Percentiles rank a stretch among this genome's conserved stretches.
phyloP scores from a whole-genome alignment of 352 stramenopile genomes.

The Aphanomyces invadans region DNA sequence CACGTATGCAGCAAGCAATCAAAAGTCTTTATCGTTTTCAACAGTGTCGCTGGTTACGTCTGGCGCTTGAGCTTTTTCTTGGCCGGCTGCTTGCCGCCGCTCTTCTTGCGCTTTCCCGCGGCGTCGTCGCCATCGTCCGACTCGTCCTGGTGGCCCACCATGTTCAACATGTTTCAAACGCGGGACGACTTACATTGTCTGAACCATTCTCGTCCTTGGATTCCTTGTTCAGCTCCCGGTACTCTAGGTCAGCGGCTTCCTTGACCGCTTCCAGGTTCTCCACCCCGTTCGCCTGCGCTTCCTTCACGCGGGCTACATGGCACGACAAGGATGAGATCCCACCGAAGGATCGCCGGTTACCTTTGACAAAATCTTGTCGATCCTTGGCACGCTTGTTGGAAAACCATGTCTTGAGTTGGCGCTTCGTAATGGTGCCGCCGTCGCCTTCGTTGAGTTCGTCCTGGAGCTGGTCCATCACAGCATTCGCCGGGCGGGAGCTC shows the following conservation, averaged over 20 bases:
- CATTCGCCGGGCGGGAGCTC: slow-evolving; percentile 52
- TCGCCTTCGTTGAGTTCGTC: slow-evolving; percentile 64
- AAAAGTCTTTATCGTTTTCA: too few species aligned
- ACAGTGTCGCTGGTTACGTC: neutral
- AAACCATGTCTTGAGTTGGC: slow-evolving; percentile 81
- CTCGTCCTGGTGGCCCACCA: neutral
- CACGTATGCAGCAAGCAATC: too few species aligned
- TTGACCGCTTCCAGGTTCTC: slow-evolving; percentile 16
- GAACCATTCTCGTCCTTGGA: neutral
- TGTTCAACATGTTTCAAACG: neutral
- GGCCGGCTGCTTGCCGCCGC: neutral
- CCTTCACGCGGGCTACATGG: slow-evolving; percentile 5
- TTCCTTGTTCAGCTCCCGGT: neutral
- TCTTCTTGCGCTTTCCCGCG: neutral
- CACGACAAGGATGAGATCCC: too few species aligned
- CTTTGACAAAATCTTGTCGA: slow-evolving; percentile 64
- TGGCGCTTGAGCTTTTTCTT: neutral
- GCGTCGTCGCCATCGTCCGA: neutral
- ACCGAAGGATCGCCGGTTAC: too few species aligned
- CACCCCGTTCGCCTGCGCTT: neutral
- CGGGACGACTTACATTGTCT: neutral
- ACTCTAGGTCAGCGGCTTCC: slow-evolving; percentile 8
- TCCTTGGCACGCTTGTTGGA: slow-evolving; percentile 75
- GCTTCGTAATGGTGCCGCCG: slow-evolving; percentile 60
- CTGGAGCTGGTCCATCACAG: slow-evolving; percentile 61